phyloP scores from a whole-genome alignment of 1,284 basidiomycete species.

The Moesziomyces antarcticus region DNA sequence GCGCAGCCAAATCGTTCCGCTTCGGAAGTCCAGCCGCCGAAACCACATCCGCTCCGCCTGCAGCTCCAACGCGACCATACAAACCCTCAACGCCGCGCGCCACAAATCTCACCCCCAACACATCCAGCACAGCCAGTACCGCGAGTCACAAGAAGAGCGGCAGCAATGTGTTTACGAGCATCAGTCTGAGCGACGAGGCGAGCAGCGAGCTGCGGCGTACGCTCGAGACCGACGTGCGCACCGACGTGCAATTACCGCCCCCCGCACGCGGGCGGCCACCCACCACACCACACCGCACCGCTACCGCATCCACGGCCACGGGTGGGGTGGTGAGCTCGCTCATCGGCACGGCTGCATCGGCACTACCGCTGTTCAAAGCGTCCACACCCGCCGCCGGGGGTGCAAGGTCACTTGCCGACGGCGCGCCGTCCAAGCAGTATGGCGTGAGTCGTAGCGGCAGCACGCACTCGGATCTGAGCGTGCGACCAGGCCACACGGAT shows the following conservation, averaged over 20 bases:
- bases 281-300: neutral
- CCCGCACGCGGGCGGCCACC: constrained; percentile 7
- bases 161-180: constrained; percentile 39
- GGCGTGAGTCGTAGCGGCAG: constrained; percentile 21
- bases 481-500: constrained; percentile 2
- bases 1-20: constrained; percentile 26
- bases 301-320: neutral
- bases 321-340: constrained; percentile 24
- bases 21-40: constrained; percentile 10
- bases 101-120: constrained; percentile 3
- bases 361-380: constrained; percentile 25
- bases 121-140: neutral
- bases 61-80: constrained; percentile 1
- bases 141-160: constrained; percentile 17
- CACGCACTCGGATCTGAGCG: constrained; percentile 8
- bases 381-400: neutral
- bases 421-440: constrained; percentile 36
- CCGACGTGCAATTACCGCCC: constrained; percentile 14
- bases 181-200: constrained; percentile 38
- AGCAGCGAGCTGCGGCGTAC: constrained; percentile 24
- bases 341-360: constrained; percentile 18
- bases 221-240: constrained; percentile 23
- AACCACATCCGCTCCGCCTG: neutral
- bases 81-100: neutral
- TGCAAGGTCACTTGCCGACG: constrained; percentile 26